phyloP scores from a whole-genome alignment of 768 basidiomycete species.

The Lactarius indigo region DNA sequence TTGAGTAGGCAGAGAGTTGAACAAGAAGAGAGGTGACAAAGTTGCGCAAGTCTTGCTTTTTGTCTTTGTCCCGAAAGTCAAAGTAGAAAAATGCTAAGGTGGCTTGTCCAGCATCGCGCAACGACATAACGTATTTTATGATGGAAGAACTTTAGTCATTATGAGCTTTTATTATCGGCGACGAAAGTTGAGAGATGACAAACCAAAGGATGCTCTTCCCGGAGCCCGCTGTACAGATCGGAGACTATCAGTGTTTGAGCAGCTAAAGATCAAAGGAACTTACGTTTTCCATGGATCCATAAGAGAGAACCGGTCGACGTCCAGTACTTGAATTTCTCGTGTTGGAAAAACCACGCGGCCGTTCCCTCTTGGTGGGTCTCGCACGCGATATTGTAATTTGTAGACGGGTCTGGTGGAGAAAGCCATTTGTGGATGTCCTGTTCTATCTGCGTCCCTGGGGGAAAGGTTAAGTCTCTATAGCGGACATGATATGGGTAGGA shows the following conservation, averaged over 20 bases:
- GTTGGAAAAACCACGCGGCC: neutral
- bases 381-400: neutral
- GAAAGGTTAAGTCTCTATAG: neutral
- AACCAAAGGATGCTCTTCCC: neutral
- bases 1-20: neutral
- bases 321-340: neutral
- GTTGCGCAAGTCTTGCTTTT: neutral
- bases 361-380: neutral
- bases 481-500: neutral
- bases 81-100: neutral
- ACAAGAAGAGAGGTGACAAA: neutral
- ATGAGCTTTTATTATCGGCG: neutral
- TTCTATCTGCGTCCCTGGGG: neutral
- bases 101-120: neutral
- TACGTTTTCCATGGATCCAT: neutral
- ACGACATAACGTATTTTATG: neutral
- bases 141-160: neutral
- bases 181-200: neutral
- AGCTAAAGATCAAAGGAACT: neutral
- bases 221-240: neutral
- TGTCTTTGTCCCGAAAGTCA: neutral
- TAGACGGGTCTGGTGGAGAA: neutral
- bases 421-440: neutral
- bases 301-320: neutral
- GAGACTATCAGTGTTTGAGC: neutral